Conservation (phyloP, 2,329 filamentous ascomycete species). For the Clonostachys rhizophaga region DNA sequence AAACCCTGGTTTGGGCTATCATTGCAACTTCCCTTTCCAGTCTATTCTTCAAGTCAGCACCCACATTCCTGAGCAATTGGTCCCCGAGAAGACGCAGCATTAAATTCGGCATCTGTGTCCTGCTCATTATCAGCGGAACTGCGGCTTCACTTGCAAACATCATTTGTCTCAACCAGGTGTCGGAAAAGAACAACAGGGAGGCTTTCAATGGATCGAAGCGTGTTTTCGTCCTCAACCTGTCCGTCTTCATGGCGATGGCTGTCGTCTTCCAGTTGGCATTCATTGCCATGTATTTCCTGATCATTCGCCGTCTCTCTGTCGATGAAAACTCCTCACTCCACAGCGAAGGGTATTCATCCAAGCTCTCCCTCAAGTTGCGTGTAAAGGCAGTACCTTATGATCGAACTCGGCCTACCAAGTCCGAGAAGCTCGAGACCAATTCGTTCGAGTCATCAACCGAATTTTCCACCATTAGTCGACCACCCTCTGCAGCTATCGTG, state of each 20-base stretch:
- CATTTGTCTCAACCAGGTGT: background rate
- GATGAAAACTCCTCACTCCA: constrained; percentile 14
- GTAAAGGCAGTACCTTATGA: constrained; percentile 42
- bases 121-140: background rate
- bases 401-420: constrained; percentile 21
- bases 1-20: constrained; percentile 9
- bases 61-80: background rate
- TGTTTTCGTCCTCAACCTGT: constrained; percentile 34
- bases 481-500: background rate
- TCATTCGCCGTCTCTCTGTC: constrained; percentile 20
- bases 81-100: background rate
- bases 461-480: background rate
- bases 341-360: constrained; percentile 14
- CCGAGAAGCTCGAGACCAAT: constrained; percentile 15
- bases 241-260: constrained; percentile 37
- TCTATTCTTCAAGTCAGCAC: background rate
- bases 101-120: background rate
- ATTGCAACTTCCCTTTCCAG: background rate
- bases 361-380: constrained; percentile 17
- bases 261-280: constrained; percentile 44
- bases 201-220: background rate
- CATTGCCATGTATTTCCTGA: constrained; percentile 36
- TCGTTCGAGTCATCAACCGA: constrained; percentile 17
- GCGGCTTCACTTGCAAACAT: background rate
- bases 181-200: too few relatives aligned